Conservation (phyloP, 352 stramenopile species). For the Pythium angustatum region DNA sequence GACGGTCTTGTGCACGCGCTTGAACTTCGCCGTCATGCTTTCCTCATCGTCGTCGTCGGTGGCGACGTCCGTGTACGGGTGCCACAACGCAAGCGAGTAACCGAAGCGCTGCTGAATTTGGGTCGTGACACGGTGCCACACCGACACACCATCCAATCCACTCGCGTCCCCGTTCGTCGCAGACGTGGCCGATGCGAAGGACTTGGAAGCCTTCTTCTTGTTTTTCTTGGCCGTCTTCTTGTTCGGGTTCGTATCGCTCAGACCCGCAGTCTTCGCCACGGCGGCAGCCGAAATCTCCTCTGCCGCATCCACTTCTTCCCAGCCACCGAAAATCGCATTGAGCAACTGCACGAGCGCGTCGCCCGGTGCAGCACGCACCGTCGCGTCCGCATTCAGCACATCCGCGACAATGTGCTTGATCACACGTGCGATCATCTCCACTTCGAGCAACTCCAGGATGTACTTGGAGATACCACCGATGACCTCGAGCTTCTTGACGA, state of each 20-base stretch:
- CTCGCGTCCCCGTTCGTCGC: slow-evolving; percentile 9
- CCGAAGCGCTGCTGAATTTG: slow-evolving; percentile 78
- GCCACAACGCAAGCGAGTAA: slow-evolving; percentile 79
- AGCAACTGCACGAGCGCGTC: slow-evolving; percentile 79
- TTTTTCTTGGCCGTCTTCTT: slow-evolving; percentile 47
- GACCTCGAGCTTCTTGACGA: slow-evolving; percentile 88
- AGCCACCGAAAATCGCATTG: slow-evolving; percentile 79
- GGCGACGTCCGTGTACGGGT: slow-evolving; percentile 30
- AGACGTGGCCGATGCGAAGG: slow-evolving; percentile 1
- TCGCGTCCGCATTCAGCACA: slow-evolving; percentile 63
- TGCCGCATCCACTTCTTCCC: slow-evolving; percentile 23
- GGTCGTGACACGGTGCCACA: slow-evolving; percentile 63
- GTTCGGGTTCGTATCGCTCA: slow-evolving; percentile 40
- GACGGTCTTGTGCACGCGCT: slow-evolving; percentile 70
- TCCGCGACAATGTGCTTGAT: slow-evolving; percentile 87
- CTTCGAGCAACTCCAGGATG: slow-evolving; percentile 94
- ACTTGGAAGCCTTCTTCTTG: slow-evolving; percentile 36
- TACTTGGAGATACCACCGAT: slow-evolving; percentile 89
- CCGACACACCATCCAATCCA: slow-evolving; percentile 38
- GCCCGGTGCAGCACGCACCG: slow-evolving; percentile 66
- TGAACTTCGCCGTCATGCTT: slow-evolving; percentile 26
- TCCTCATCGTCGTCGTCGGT: slow-evolving; percentile 30
- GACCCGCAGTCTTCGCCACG: slow-evolving; percentile 19
- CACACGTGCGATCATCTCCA: slow-evolving; percentile 95
- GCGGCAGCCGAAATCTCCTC: slow-evolving; percentile 18